phyloP scores from a whole-genome alignment of 2,329 filamentous ascomycete genomes.

The Daldinia sp. region DNA sequence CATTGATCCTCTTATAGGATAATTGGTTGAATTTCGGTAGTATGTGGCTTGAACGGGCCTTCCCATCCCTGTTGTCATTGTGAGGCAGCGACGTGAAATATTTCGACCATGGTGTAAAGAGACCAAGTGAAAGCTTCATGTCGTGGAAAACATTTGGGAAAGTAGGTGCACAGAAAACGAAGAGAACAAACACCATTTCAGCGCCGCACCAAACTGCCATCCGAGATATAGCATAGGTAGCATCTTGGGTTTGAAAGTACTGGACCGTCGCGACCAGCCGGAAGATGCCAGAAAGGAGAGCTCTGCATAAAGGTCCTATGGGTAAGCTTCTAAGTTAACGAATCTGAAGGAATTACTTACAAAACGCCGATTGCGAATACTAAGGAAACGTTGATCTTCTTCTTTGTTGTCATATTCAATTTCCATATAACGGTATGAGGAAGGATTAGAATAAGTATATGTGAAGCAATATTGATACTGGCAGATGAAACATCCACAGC shows the following conservation, averaged over 20 bases:
- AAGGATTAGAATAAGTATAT: neutral
- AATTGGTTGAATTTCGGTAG: neutral
- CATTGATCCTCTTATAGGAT: neutral
- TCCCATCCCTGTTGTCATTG: neutral
- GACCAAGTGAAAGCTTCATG: neutral
- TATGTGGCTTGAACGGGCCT: neutral
- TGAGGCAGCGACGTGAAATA: neutral
- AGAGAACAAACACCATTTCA: slow-evolving; percentile 1
- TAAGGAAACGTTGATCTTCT: neutral
- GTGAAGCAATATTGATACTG: slow-evolving; percentile 4
- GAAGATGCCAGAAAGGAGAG: neutral
- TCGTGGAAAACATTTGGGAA: neutral
- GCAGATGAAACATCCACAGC: neutral
- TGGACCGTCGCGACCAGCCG: neutral
- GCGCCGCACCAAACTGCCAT: slow-evolving; percentile 1
- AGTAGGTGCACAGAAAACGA: slow-evolving; percentile 1
- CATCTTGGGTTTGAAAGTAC: neutral
- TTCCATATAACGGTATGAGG: slow-evolving; percentile 4
- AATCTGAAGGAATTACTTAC: neutral
- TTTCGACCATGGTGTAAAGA: neutral
- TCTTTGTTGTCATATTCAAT: slow-evolving; percentile 1
- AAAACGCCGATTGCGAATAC: slow-evolving; percentile 6
- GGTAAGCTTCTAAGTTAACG: neutral
- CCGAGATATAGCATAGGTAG: slow-evolving; percentile 5
- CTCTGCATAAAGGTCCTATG: neutral